phyloP scores from a whole-genome alignment of 1,284 basidiomycete species.

The Ganoderma leucocontextum region DNA sequence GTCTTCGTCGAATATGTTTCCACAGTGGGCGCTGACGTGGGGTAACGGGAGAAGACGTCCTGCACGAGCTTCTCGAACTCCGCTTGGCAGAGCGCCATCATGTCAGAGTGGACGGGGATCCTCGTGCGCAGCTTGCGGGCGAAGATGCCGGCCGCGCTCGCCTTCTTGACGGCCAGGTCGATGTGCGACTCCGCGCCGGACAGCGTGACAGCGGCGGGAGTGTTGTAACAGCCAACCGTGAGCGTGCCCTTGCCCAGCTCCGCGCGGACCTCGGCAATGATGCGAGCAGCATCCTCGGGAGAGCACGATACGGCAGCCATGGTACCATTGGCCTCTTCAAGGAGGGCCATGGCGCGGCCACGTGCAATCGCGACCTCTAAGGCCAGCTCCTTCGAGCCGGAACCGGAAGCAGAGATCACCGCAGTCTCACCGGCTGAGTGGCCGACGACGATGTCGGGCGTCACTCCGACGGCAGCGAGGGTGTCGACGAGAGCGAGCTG shows the following conservation, averaged over 20 bases:
- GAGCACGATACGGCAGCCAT: slow-evolving; percentile 54
- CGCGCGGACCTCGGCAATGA: slow-evolving; percentile 33
- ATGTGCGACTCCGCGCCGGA: slow-evolving; percentile 43
- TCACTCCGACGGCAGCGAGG: slow-evolving; percentile 44
- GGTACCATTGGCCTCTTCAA: slow-evolving; percentile 44
- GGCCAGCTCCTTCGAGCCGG: slow-evolving; percentile 48
- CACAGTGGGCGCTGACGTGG: slow-evolving; percentile 24
- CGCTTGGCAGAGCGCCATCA: slow-evolving; percentile 44
- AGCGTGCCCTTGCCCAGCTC: slow-evolving; percentile 33
- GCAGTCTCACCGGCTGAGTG: slow-evolving; percentile 55
- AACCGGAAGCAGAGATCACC: slow-evolving; percentile 52
- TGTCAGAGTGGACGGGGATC: slow-evolving; percentile 44
- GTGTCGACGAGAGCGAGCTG: slow-evolving; percentile 55
- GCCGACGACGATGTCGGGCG: slow-evolving; percentile 48
- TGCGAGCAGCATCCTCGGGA: slow-evolving; percentile 33
- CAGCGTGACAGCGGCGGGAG: slow-evolving; percentile 44
- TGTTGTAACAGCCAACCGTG: slow-evolving; percentile 50
- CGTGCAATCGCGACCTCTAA: slow-evolving; percentile 51
- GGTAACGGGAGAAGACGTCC: slow-evolving; percentile 41
- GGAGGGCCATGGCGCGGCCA: slow-evolving; percentile 44
- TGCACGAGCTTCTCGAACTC: slow-evolving; percentile 36
- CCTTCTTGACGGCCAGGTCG: slow-evolving; percentile 40
- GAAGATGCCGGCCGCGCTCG: slow-evolving; percentile 41
- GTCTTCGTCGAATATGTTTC: slow-evolving; percentile 39
- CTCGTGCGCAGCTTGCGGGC: slow-evolving; percentile 44